phyloP scores from a whole-genome alignment of 2,329 filamentous ascomycete species.

The Stenocarpella maydis region DNA sequence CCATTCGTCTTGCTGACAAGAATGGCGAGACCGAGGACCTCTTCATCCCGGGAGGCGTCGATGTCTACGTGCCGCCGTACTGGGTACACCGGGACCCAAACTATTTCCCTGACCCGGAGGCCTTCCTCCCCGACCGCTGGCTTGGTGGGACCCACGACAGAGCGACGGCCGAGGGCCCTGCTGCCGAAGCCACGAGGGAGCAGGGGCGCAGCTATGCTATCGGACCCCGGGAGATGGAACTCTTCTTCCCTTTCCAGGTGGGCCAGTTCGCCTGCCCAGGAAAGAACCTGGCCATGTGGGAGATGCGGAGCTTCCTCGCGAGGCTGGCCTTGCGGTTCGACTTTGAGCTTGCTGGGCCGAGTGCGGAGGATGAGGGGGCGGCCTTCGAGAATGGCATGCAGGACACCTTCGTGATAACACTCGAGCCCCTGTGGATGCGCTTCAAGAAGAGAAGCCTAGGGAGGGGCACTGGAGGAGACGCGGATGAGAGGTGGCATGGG shows the following conservation, averaged over 20 bases:
- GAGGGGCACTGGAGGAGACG: neutral
- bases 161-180: neutral
- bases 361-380: neutral
- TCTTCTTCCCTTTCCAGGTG: constrained; percentile 35
- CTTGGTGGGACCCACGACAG: neutral
- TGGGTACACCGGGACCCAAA: constrained; percentile 35
- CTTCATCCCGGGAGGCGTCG: constrained; percentile 25
- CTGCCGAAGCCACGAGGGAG: neutral
- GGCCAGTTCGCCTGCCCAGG: constrained; percentile 36
- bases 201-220: neutral
- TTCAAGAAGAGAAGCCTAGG: neutral
- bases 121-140: constrained; percentile 37
- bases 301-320: constrained; percentile 35
- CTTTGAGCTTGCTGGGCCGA: constrained; percentile 6
- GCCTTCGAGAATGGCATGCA: neutral
- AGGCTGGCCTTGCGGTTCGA: constrained; percentile 33
- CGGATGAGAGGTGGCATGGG: neutral
- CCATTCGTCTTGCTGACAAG: constrained; percentile 9
- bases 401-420: neutral
- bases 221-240: constrained; percentile 21
- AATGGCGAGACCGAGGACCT: constrained; percentile 17
- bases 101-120: constrained; percentile 30
- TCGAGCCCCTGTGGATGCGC: neutral
- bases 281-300: constrained; percentile 34
- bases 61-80: constrained; percentile 29